A percentile compares a stretch with the other conserved stretches of the same genome.
Conservation (phyloP, 176 grass and related monocot genomes). For the Bolboschoenus planiculmis region DNA sequence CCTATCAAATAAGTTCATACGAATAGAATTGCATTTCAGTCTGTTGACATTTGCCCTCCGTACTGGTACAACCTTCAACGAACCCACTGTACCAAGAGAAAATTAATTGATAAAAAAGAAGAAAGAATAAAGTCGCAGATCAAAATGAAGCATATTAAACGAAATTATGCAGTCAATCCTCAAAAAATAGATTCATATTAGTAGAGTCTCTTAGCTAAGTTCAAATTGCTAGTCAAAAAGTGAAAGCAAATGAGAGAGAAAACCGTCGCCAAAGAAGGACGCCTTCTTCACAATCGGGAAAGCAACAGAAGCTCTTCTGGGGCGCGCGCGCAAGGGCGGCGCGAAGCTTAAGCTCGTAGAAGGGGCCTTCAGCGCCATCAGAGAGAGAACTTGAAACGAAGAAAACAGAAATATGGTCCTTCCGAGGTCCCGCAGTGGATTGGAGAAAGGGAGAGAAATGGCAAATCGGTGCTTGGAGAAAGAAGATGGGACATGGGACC, state of each 20-base stretch:
- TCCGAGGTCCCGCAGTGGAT: not conserved
- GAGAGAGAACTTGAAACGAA: not conserved
- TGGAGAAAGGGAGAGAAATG: not conserved
- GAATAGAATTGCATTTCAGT: conserved; percentile 62
- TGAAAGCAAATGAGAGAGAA: not conserved
- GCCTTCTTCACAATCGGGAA: not conserved
- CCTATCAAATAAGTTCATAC: conserved; percentile 87
- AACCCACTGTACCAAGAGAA: conserved; percentile 28
- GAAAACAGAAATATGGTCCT: not conserved
- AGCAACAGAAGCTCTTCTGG: not conserved
- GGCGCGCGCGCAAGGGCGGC: conserved; percentile 12
- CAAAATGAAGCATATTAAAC: not conserved
- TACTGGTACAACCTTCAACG: conserved; percentile 46
- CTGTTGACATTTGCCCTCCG: conserved; percentile 38
- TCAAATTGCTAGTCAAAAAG: not conserved
- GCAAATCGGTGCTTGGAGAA: conserved; percentile 8
- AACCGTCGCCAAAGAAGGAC: conserved; percentile 23
- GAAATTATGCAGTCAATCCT: not conserved
- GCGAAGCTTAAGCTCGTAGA: conserved; percentile 26
- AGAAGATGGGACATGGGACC: conserved; percentile 12
- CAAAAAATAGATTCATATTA: not conserved
- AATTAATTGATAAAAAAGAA: conserved; percentile 5
- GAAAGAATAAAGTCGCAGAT: not conserved
- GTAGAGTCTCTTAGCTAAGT: not conserved
- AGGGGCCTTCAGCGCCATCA: conserved; percentile 33